These are phyloP conservation scores for Verticillium zaregamsianum DNA, from an alignment of 2,329 filamentous ascomycete genomes.

Conservation along the genomic window DNA sequence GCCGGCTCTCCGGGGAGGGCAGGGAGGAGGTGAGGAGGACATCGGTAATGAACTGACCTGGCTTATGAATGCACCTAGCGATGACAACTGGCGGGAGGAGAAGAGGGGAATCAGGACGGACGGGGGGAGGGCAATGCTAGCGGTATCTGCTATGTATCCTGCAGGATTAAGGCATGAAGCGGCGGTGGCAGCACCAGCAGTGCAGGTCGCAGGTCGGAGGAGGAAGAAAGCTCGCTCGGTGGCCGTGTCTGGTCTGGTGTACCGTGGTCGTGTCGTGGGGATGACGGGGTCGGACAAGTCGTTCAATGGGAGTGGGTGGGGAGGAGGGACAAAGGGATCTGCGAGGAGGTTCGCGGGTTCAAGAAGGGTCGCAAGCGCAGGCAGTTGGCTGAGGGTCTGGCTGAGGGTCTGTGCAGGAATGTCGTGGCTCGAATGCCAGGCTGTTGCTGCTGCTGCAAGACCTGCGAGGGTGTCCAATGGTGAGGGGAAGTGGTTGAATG, in stretches of 20 bases:
- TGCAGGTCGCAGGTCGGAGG: constrained; percentile 1
- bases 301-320: constrained; percentile 1
- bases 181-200: constrained; percentile 5
- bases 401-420: constrained; percentile 16
- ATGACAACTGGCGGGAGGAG: constrained; percentile 4
- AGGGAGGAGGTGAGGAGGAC: constrained; percentile 13
- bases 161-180: constrained; percentile 15
- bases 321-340: background rate
- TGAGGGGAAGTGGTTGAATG: constrained; percentile 5
- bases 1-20: constrained; percentile 6
- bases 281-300: background rate
- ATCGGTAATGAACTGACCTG: constrained; percentile 15
- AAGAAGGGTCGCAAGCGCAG: constrained; percentile 5
- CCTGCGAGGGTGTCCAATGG: constrained; percentile 13
- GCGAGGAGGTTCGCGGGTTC: constrained; percentile 4
- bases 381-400: constrained; percentile 2
- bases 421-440: constrained; percentile 38
- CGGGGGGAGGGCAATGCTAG: constrained; percentile 7
- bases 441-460: constrained; percentile 18
- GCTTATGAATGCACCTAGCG: constrained; percentile 1
- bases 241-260: constrained; percentile 1
- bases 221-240: background rate
- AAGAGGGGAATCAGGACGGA: constrained; percentile 9
- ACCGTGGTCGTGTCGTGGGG: background rate
- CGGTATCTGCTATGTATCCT: constrained; percentile 14